phyloP scores from a whole-genome alignment of 139 green algal genomes.

The Chlorella sp. region DNA sequence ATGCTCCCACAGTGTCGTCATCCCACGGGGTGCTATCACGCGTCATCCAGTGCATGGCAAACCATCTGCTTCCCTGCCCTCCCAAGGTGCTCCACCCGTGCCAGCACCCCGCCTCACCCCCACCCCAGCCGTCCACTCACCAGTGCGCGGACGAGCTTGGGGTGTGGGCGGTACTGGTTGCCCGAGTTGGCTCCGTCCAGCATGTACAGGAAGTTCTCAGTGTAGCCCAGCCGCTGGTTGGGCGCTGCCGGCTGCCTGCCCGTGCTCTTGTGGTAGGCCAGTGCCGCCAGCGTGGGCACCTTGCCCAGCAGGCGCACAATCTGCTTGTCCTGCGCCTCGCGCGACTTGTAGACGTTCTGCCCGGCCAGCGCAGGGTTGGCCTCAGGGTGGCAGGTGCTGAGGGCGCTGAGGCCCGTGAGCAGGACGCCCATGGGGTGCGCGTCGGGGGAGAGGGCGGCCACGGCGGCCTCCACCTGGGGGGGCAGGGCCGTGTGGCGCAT shows the following conservation, averaged over 20 bases:
- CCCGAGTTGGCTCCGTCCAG: conserved; percentile 64
- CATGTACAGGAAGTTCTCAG: conserved; percentile 99
- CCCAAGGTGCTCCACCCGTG: too few species aligned
- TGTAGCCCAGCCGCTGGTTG: conserved; percentile 83
- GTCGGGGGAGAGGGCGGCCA: conserved; percentile 84
- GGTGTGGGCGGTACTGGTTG: conserved; percentile 79
- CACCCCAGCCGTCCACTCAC: too few species aligned
- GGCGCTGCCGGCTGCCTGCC: conserved; percentile 69
- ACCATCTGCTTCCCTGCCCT: too few species aligned
- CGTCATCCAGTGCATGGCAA: too few species aligned
- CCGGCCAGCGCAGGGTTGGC: conserved; percentile 91
- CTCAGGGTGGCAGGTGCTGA: conserved; percentile 84
- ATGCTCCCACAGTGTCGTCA: too few species aligned
- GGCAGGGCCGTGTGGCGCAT: conserved; percentile 84
- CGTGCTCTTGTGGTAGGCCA: conserved; percentile 89
- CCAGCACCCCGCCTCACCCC: not conserved
- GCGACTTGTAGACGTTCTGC: conserved; percentile 82
- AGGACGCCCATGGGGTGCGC: conserved; percentile 92
- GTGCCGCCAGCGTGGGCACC: conserved; percentile 82
- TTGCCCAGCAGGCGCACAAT: conserved; percentile 89
- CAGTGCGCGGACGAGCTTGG: conserved; percentile 67
- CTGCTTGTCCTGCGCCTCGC: conserved; percentile 92
- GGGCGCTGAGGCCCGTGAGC: conserved; percentile 69
- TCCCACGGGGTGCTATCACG: too few species aligned
- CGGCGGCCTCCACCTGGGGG: conserved; percentile 57